Percentiles rank a stretch among this genome's conserved stretches.
Evolutionary conservation across 2,329 filamentous ascomycete genomes (phyloP).

Genomic region (Sporothrix mexicana): DNA sequence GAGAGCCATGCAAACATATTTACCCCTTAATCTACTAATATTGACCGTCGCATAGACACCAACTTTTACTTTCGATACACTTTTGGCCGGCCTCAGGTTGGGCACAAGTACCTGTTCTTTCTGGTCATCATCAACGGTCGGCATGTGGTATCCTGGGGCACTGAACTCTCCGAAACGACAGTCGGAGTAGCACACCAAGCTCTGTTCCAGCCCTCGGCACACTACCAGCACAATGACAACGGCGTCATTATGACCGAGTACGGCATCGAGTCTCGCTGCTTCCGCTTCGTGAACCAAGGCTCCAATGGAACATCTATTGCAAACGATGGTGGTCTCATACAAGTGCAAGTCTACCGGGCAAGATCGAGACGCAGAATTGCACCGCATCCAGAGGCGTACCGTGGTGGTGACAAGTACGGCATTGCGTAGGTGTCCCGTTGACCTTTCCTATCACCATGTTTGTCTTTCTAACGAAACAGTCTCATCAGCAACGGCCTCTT

Average conservation of each 20-base stretch:
- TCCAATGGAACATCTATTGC: slow-evolving; percentile 51
- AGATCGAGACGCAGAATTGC: slow-evolving; percentile 52
- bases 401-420: slow-evolving; percentile 57
- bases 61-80: slow-evolving; percentile 61
- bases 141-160: slow-evolving; percentile 59
- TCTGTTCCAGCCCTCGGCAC: slow-evolving; percentile 55
- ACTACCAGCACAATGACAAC: slow-evolving; percentile 49
- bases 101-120: slow-evolving; percentile 56
- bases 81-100: slow-evolving; percentile 46
- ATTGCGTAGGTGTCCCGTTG: slow-evolving; percentile 53
- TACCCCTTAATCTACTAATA: neutral
- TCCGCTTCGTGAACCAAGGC: slow-evolving; percentile 54
- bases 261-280: slow-evolving; percentile 57
- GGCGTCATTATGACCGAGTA: slow-evolving; percentile 45
- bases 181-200: slow-evolving; percentile 46
- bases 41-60: slow-evolving; percentile 47
- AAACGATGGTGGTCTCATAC: slow-evolving; percentile 62
- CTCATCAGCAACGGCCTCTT: slow-evolving; percentile 60
- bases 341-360: slow-evolving; percentile 60
- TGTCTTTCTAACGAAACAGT: slow-evolving; percentile 43
- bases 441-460: neutral
- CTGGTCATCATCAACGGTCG: slow-evolving; percentile 62
- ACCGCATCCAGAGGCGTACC: slow-evolving; percentile 52
- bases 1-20: slow-evolving; percentile 22
- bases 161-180: slow-evolving; percentile 51